A percentile compares a stretch with the other conserved stretches of the same genome.
These are phyloP conservation scores for Priceomyces melissophilus DNA, from an alignment of 805 yeast genomes.

Conservation along the genomic window DNA sequence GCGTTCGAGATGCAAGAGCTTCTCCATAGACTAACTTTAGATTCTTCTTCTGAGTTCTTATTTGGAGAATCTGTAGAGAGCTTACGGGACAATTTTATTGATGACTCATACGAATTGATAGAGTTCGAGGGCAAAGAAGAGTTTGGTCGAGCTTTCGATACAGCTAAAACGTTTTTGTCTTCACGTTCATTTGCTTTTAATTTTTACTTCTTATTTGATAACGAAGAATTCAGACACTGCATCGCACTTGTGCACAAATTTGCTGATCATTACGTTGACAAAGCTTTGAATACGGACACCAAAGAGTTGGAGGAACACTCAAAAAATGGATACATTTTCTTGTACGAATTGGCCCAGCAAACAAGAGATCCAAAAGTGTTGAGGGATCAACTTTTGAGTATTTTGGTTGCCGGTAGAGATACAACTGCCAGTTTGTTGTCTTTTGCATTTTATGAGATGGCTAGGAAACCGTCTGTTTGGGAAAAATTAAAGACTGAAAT, in stretches of 20 bases:
- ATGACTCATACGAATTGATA: slow-evolving; percentile 17
- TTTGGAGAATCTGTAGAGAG: slow-evolving; percentile 36
- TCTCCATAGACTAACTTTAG: slow-evolving; percentile 34
- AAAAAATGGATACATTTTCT: slow-evolving; percentile 42
- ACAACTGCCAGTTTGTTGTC: slow-evolving; percentile 52
- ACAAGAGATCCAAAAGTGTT: slow-evolving; percentile 45
- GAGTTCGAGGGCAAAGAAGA: slow-evolving; percentile 26
- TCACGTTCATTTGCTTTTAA: slow-evolving; percentile 31
- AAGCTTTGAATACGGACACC: slow-evolving; percentile 30
- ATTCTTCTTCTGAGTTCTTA: slow-evolving; percentile 40
- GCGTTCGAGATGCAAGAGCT: slow-evolving; percentile 32
- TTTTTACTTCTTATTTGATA: slow-evolving; percentile 23
- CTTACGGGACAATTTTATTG: slow-evolving; percentile 26
- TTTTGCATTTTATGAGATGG: slow-evolving; percentile 43
- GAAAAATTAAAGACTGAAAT: slow-evolving; percentile 36
- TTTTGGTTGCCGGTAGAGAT: slow-evolving; percentile 53
- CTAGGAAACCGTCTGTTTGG: slow-evolving; percentile 39
- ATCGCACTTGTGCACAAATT: slow-evolving; percentile 29
- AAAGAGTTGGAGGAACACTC: slow-evolving; percentile 29
- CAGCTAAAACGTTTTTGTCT: slow-evolving; percentile 30
- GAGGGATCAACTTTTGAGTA: slow-evolving; percentile 49
- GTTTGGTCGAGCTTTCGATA: slow-evolving; percentile 35
- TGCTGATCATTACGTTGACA: slow-evolving; percentile 38
- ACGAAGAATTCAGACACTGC: slow-evolving; percentile 25
- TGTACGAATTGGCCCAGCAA: slow-evolving; percentile 46